These are phyloP conservation scores for Stemphylium vesicarium DNA, from an alignment of 2,329 filamentous ascomycete genomes.

Conservation along the genomic window DNA sequence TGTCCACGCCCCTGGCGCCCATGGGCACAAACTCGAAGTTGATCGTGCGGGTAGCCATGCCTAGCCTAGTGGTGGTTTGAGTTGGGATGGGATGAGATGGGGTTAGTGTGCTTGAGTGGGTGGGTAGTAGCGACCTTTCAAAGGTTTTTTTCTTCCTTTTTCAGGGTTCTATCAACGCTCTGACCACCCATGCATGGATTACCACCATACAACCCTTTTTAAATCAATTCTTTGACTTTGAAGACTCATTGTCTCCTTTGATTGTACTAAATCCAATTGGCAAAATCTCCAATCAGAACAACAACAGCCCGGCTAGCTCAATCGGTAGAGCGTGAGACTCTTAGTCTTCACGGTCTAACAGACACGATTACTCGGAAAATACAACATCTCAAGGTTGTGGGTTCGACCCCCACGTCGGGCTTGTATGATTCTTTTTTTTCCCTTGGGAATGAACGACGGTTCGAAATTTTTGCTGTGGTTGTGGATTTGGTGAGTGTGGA, in stretches of 20 bases:
- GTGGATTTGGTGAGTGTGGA: no score
- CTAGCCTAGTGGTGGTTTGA: background rate
- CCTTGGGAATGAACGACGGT: no score
- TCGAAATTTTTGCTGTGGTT: no score
- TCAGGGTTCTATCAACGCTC: no score
- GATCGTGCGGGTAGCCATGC: background rate
- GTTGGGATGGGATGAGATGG: background rate
- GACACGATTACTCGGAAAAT: background rate
- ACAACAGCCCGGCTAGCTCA: slow-evolving; percentile 25
- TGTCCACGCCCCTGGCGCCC: background rate
- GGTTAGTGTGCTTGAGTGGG: background rate
- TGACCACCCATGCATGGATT: no score
- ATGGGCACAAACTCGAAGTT: background rate
- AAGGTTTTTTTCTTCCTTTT: no score
- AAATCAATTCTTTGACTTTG: no score
- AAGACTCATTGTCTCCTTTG: background rate
- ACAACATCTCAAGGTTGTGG: background rate
- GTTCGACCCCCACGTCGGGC: background rate
- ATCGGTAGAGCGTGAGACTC: slow-evolving; percentile 53
- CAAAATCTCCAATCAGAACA: background rate
- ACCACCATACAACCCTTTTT: no score
- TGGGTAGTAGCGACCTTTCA: no score
- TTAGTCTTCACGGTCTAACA: slow-evolving; percentile 28
- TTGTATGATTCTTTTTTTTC: background rate
- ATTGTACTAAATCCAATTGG: background rate